Evolutionary conservation across 805 yeast species (phyloP).

Genomic region (Schwanniomyces polymorphus): DNA sequence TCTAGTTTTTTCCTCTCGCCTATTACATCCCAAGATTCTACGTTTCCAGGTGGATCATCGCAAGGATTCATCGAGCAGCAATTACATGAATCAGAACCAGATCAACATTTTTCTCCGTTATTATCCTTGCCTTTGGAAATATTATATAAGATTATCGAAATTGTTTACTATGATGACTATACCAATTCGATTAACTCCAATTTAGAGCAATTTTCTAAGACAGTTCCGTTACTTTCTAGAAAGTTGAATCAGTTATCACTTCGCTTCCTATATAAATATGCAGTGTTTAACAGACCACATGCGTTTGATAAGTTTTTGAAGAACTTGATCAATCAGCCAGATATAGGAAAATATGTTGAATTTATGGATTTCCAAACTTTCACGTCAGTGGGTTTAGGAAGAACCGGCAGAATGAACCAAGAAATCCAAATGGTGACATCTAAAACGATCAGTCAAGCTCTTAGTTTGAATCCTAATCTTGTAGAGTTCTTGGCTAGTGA

Average conservation of each 20-base stretch:
- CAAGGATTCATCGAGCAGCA: conserved; percentile 3
- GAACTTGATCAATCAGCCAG: conserved; percentile 40
- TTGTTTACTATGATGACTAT: conserved; percentile 54
- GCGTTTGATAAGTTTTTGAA: conserved; percentile 74
- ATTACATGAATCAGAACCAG: not conserved
- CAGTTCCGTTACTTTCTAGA: conserved; percentile 55
- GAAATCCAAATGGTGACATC: conserved; percentile 90
- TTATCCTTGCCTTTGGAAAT: conserved; percentile 55
- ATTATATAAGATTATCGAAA: conserved; percentile 53
- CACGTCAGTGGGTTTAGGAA: conserved; percentile 85
- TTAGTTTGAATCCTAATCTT: conserved; percentile 63
- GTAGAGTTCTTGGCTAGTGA: conserved; percentile 82
- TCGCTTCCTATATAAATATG: conserved; percentile 62
- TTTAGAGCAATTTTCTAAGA: conserved; percentile 49
- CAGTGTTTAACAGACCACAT: conserved; percentile 76
- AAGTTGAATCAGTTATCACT: conserved; percentile 58
- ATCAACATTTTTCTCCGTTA: conserved; percentile 10
- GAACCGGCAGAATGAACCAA: conserved; percentile 86
- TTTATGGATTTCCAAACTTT: conserved; percentile 85
- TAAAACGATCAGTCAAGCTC: conserved; percentile 63
- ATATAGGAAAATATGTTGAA: conserved; percentile 62
- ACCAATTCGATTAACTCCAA: conserved; percentile 53
- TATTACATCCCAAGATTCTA: conserved; percentile 25
- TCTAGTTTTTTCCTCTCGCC: conserved; percentile 22
- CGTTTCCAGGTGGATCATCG: conserved; percentile 1